Conservation (phyloP, 768 basidiomycete genomes). For the Psilocybe tampanensis region DNA sequence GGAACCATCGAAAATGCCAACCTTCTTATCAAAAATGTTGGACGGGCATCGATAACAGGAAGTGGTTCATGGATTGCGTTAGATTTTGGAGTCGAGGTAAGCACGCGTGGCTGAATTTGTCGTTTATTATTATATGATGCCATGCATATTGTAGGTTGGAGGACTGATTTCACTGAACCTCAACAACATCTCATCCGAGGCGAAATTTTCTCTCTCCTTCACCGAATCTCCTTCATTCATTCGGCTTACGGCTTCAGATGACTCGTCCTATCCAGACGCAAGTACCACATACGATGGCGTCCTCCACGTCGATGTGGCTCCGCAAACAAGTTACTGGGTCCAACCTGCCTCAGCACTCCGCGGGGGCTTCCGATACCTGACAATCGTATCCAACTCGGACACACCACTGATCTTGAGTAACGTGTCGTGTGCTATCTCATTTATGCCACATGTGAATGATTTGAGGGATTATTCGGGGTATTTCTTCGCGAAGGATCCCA, state of each 20-base stretch:
- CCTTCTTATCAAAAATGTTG: constrained; percentile 35
- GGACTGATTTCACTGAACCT: constrained; percentile 54
- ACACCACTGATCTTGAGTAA: constrained; percentile 45
- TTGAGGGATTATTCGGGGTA: constrained; percentile 54
- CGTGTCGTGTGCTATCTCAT: constrained; percentile 51
- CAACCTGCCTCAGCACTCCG: constrained; percentile 47
- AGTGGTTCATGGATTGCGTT: constrained; percentile 50
- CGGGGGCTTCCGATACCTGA: constrained; percentile 58
- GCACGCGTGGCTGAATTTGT: constrained; percentile 1
- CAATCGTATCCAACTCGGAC: constrained; percentile 41
- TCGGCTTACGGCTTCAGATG: constrained; percentile 52
- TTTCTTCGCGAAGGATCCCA: constrained; percentile 49
- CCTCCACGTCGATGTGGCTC: constrained; percentile 38
- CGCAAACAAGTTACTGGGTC: constrained; percentile 42
- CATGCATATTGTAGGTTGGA: constrained; percentile 40
- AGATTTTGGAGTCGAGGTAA: constrained; percentile 58
- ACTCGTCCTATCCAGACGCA: constrained; percentile 50
- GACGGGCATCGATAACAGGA: constrained; percentile 39
- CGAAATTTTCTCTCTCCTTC: constrained; percentile 53
- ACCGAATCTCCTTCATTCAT: constrained; percentile 61
- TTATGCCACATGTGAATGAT: constrained; percentile 54
- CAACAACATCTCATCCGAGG: constrained; percentile 28
- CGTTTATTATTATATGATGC: neutral
- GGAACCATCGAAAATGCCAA: constrained; percentile 37
- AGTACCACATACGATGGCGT: constrained; percentile 46